Evolutionary conservation across 1,139 yeast genomes (phyloP).

Genomic region (Taphrina populina): DNA sequence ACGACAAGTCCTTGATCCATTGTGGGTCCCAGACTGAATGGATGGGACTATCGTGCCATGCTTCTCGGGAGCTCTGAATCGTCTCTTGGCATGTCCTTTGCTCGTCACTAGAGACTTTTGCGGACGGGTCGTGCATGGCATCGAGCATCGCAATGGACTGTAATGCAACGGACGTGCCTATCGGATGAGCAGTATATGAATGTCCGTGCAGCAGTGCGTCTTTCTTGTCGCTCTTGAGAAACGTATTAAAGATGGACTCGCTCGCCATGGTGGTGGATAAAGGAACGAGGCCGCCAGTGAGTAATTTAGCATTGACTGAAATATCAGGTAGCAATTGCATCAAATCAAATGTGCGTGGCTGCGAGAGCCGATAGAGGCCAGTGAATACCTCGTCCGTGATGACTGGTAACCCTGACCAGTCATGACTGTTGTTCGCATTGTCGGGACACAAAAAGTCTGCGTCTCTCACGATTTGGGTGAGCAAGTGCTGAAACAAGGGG

Average conservation of each 20-base stretch:
- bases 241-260: conserved; percentile 40
- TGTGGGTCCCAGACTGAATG: conserved; percentile 41
- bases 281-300: conserved; percentile 43
- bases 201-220: conserved; percentile 44
- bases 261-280: conserved; percentile 42
- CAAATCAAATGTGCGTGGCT: conserved; percentile 39
- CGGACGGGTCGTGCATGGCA: conserved; percentile 39
- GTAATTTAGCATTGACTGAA: conserved; percentile 42
- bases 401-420: conserved; percentile 43
- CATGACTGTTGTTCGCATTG: background rate
- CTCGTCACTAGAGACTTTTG: too few relatives aligned
- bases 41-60: conserved; percentile 35
- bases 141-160: conserved; percentile 38
- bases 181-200: conserved; percentile 43
- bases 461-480: conserved; percentile 41
- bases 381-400: conserved; percentile 44
- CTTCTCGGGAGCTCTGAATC: conserved; percentile 31
- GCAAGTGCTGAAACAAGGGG: conserved; percentile 42
- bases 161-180: conserved; percentile 44
- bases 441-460: conserved; percentile 31
- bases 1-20: conserved; percentile 39
- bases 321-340: conserved; percentile 41
- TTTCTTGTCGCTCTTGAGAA: conserved; percentile 40
- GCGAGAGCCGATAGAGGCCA: conserved; percentile 43
- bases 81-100: conserved; percentile 36